These are phyloP conservation scores for Sporisorium graminicola DNA, from an alignment of 1,284 basidiomycete species.

Conservation along the genomic window DNA sequence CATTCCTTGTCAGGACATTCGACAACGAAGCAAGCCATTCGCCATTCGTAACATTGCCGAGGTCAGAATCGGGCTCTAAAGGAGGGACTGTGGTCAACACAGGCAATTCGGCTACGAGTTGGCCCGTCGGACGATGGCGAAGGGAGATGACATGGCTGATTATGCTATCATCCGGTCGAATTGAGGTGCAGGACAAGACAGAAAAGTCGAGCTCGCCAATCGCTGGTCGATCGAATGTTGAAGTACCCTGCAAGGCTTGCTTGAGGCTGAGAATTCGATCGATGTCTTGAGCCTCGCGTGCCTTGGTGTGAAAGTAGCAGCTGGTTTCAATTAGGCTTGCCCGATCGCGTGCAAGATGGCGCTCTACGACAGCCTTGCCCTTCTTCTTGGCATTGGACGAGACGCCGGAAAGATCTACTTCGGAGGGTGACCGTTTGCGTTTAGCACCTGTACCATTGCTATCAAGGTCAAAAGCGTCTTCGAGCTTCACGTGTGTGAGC, in stretches of 20 bases:
- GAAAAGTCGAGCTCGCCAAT: constrained; percentile 20
- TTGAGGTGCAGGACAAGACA: not conserved
- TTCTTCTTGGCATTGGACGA: constrained; percentile 2
- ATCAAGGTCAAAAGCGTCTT: not conserved
- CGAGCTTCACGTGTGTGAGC: not conserved
- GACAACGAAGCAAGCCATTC: constrained; percentile 32
- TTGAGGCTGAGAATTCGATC: constrained; percentile 25
- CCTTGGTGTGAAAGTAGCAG: constrained; percentile 32
- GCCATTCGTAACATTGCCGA: constrained; percentile 35
- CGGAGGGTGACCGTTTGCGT: constrained; percentile 16
- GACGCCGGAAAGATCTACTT: not conserved
- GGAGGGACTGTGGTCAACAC: not conserved
- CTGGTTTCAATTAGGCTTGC: constrained; percentile 22
- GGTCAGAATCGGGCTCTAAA: not conserved
- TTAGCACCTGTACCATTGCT: not conserved
- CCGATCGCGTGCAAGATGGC: not conserved
- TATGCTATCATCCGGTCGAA: constrained; percentile 16
- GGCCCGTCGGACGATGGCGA: not conserved
- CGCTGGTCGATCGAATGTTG: not conserved
- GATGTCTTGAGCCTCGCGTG: constrained; percentile 19
- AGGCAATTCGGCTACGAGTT: constrained; percentile 20
- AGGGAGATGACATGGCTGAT: constrained; percentile 14
- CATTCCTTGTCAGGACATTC: not conserved
- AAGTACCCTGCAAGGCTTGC: not conserved
- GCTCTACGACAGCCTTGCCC: not conserved